phyloP scores from a whole-genome alignment of 345 rosid genomes.

The Sisymbrium altissimum region DNA sequence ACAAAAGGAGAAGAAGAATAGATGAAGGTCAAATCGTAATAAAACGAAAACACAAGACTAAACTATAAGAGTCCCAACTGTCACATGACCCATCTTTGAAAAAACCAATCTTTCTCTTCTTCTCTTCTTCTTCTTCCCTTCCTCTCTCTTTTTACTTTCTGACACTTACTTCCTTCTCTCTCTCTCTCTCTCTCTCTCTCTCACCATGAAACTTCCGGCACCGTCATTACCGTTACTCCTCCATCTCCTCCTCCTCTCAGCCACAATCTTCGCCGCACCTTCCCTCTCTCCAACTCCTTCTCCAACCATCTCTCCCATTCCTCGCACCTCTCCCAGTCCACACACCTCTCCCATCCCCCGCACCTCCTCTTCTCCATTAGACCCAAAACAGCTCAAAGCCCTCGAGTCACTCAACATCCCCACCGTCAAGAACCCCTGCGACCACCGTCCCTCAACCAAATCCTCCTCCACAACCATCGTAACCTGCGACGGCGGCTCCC shows the following conservation, averaged over 20 bases:
- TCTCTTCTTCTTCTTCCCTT: not conserved
- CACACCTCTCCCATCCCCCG: constrained; percentile 8
- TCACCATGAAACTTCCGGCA: constrained; percentile 44
- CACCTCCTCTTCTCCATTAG: constrained; percentile 48
- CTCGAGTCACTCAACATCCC: constrained; percentile 74
- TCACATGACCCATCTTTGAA: constrained; percentile 38
- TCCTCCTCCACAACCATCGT: constrained; percentile 49
- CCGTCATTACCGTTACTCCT: constrained; percentile 34
- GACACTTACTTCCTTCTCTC: constrained; percentile 5
- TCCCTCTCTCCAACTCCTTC: constrained; percentile 35
- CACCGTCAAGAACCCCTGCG: constrained; percentile 64
- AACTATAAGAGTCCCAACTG: constrained; percentile 26
- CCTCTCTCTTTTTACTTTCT: constrained; percentile 15
- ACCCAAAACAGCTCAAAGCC: constrained; percentile 75
- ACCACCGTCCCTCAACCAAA: constrained; percentile 41
- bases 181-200: constrained; percentile 23
- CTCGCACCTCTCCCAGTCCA: constrained; percentile 12
- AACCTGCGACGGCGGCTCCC: constrained; percentile 55
- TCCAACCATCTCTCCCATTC: constrained; percentile 23
- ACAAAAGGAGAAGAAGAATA: not conserved
- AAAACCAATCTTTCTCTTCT: constrained; percentile 22
- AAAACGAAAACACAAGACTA: not conserved
- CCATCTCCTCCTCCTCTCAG: constrained; percentile 30
- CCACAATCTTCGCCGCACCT: constrained; percentile 31
- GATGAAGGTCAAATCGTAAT: constrained; percentile 26